Evolutionary conservation across 2,329 filamentous ascomycete genomes (phyloP).

Genomic region (Westerdykella ornata): DNA sequence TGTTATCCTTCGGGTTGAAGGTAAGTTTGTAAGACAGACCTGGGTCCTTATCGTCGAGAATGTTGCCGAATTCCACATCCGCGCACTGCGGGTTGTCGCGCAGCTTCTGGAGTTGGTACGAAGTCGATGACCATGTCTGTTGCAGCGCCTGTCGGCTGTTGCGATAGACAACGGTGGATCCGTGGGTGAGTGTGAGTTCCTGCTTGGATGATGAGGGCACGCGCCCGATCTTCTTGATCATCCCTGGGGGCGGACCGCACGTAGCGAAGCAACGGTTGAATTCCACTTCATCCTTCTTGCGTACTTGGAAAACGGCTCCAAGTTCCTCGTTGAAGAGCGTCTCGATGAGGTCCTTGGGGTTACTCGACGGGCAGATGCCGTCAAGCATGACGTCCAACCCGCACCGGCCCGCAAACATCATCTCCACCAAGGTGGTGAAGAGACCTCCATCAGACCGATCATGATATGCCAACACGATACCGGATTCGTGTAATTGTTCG

Average conservation of each 20-base stretch:
- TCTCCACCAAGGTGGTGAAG: slow-evolving; percentile 84
- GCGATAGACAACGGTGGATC: slow-evolving; percentile 60
- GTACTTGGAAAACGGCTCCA: slow-evolving; percentile 91
- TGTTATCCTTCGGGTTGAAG: slow-evolving; percentile 71
- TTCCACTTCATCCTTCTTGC: slow-evolving; percentile 71
- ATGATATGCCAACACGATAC: slow-evolving; percentile 84
- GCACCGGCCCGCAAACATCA: slow-evolving; percentile 95
- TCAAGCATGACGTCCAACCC: slow-evolving; percentile 83
- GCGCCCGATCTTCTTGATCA: slow-evolving; percentile 78
- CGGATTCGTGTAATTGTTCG: slow-evolving; percentile 57
- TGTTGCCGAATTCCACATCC: slow-evolving; percentile 70
- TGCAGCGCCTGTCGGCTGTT: slow-evolving; percentile 69
- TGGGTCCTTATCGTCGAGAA: slow-evolving; percentile 68
- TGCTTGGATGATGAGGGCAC: slow-evolving; percentile 66
- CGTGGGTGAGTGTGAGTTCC: slow-evolving; percentile 67
- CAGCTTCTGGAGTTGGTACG: slow-evolving; percentile 82
- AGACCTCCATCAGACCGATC: slow-evolving; percentile 90
- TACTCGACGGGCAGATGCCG: slow-evolving; percentile 55
- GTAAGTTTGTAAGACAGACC: slow-evolving; percentile 79
- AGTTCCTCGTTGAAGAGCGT: slow-evolving; percentile 94
- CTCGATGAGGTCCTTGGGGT: slow-evolving; percentile 60
- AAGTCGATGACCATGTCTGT: slow-evolving; percentile 82
- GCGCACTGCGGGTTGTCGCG: slow-evolving; percentile 85
- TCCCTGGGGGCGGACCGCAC: slow-evolving; percentile 71
- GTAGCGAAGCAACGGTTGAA: slow-evolving; percentile 90